Base-by-base conservation (phyloP, 768 basidiomycete genomes). In the Ephemerocybe angulata region DNA sequence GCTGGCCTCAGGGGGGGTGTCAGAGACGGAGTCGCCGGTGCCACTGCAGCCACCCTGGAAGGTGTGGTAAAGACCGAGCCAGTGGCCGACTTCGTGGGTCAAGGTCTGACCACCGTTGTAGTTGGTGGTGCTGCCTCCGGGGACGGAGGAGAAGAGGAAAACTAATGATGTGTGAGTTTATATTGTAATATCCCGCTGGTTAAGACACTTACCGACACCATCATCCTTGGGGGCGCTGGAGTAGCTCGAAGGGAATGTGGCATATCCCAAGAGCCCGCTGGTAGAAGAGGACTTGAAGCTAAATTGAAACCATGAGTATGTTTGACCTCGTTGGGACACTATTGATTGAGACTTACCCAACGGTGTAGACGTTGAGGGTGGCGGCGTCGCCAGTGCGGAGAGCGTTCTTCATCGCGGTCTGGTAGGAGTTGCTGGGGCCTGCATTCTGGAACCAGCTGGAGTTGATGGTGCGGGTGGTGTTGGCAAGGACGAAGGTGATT, bases 81-180 rank as follows among this genome's bases (percentile, higher is more conserved):
- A 84, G 69, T 83, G 81, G 25, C 82, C 80, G 44, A 73, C 77
- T 66, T 83, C 83, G 62, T 84, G 83, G 17, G 76, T 80, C 55
- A 78, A 59, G 37, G 78, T 83, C 63, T 65, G 70, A n/a, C 75
- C 74, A 31, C 71, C 67, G 66, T 83, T 72, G 66, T 74, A 82
- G 53, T 67, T 65, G 13, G 62, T 37, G 5, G 71, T 65, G 38
- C 68, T 64, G 21, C 81, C 83, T 42, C 76, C 73, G 0, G 77
- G 76, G 42, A 76, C 60, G 25, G 73, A 72, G 41, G 73, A 75
- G 60, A 54, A 76, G 24, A 74, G 64, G 17, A 76, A 75, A 35
- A 74, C 72, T 60, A 48, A n/a, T 13, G 37, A 11, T 50, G 7
- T 42, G 22, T 2, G 33, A 37, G 33, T n/a, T 29, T 15, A 3